Base-by-base conservation (phyloP, 2,329 filamentous ascomycete species). In the Trichoderma sp. region DNA sequence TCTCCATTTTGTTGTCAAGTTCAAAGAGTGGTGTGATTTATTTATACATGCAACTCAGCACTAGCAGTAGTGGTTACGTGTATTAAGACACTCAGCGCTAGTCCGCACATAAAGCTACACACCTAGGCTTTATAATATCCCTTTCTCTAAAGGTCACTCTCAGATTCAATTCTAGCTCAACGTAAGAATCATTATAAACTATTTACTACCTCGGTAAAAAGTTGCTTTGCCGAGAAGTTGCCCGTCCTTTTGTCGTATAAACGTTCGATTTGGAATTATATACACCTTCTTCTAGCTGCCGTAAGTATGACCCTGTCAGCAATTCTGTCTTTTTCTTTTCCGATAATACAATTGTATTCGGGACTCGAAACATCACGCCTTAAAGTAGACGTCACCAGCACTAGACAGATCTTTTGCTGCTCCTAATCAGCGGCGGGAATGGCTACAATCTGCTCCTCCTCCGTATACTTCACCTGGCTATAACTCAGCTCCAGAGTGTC, bases 391-490 rank as follows among this genome's bases (percentile, higher is more conserved):
- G 6, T 31, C 5, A 31, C 6, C 29, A 31, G 5, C 29, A 31
- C 29, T 31, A 3, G 5, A 31, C 4, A 31, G 33, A 11, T 35
- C 33, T 35, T 5, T 4, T 11, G 3, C 13, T 6, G 35, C 21
- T 27, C 14, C 7, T 63, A 49, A 21, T 53, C 37, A 1, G 47
- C n/a, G 1, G 43, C n/a, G 4, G 60, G n/a, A 4, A 65, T 65
- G 2, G 62, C 49, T 16, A 65, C 62, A 43, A 65, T 65, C 5
- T 1, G 14, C 24, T 65, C 62, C 52, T 65, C 62, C 29, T 65
- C 49, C 2, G 62, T 55, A 43, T 65, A 65, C 33, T 65, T 65
- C n/a, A 65, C 62, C 35, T 65, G 62, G 13, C 52, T 43, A 56
- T 40, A 65, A 14, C 49, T 35, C 49, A 65, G 7, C 24, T 55